Evolutionary conservation across 176 grass and related monocot genomes (phyloP).

Genomic region (Zizania latifolia): DNA sequence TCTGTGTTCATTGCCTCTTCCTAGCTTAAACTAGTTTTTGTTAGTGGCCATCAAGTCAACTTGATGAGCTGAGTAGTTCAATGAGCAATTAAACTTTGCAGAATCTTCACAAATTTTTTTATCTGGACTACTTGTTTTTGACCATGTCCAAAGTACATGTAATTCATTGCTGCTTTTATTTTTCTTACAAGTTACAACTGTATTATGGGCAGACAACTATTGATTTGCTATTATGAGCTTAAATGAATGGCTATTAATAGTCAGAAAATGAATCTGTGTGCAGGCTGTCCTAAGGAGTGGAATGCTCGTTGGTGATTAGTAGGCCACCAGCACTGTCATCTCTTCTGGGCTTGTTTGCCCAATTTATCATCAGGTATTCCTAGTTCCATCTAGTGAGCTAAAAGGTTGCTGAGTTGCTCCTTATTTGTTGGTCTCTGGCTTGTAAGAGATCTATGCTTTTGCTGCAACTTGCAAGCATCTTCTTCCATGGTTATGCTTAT

Average conservation of each 20-base stretch:
- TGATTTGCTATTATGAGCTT: background rate
- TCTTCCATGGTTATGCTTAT: background rate
- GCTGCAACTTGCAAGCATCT: background rate
- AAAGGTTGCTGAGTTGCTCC: background rate
- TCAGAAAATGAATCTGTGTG: conserved; percentile 28
- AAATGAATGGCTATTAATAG: conserved; percentile 3
- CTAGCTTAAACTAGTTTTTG: conserved; percentile 24
- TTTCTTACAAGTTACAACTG: conserved; percentile 17
- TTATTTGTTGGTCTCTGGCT: background rate
- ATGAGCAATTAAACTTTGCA: conserved; percentile 23
- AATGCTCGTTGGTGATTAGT: conserved; percentile 34
- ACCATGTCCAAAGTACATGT: conserved; percentile 6
- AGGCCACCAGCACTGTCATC: conserved; percentile 14
- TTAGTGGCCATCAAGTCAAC: conserved; percentile 40
- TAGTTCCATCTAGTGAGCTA: background rate
- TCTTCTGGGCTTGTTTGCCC: conserved; percentile 14
- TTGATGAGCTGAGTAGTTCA: conserved; percentile 40
- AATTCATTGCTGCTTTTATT: background rate
- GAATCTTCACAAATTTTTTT: conserved; percentile 34
- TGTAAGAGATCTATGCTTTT: background rate
- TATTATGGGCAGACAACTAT: background rate
- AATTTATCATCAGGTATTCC: conserved; percentile 25
- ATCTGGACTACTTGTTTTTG: conserved; percentile 26
- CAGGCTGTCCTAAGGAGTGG: conserved; percentile 41
- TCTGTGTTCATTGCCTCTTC: conserved; percentile 32